Conservation (phyloP, 2,329 filamentous ascomycete species). For the Leptographium wingfieldii region DNA sequence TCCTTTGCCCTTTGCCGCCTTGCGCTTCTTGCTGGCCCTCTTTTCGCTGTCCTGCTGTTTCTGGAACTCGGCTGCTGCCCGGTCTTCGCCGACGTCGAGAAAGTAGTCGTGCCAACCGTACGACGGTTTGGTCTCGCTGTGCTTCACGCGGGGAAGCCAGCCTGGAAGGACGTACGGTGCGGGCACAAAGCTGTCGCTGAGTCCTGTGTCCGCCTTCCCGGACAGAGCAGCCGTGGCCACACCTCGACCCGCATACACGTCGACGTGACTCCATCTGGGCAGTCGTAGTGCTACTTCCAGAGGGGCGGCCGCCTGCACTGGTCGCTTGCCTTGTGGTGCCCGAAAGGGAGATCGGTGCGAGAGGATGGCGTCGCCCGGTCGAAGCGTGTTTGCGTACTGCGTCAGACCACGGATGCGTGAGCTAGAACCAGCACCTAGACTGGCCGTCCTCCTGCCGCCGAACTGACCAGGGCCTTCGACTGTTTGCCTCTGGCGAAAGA, state of each 20-base stretch:
- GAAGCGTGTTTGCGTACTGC: neutral
- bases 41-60: neutral
- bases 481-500: neutral
- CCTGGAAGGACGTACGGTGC: neutral
- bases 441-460: neutral
- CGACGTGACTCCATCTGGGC: neutral
- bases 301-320: constrained; percentile 1
- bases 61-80: neutral
- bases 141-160: neutral
- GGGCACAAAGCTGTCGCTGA: neutral
- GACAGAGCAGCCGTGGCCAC: constrained; percentile 4
- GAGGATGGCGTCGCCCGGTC: neutral
- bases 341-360: neutral
- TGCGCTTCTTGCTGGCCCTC: neutral
- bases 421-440: neutral
- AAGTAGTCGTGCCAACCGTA: constrained; percentile 2
- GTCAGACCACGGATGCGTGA: neutral
- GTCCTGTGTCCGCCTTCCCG: neutral
- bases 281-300: constrained; percentile 1
- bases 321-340: neutral
- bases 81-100: constrained; percentile 1
- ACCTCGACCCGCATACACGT: constrained; percentile 2
- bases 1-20: neutral
- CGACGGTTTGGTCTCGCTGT: too few species aligned
- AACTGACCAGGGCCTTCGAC: neutral